Evolutionary conservation across 2,329 filamentous ascomycete species (phyloP), one percentile per base, ranked within the genome.

Genomic region (Thielaviopsis musarum): DNA sequence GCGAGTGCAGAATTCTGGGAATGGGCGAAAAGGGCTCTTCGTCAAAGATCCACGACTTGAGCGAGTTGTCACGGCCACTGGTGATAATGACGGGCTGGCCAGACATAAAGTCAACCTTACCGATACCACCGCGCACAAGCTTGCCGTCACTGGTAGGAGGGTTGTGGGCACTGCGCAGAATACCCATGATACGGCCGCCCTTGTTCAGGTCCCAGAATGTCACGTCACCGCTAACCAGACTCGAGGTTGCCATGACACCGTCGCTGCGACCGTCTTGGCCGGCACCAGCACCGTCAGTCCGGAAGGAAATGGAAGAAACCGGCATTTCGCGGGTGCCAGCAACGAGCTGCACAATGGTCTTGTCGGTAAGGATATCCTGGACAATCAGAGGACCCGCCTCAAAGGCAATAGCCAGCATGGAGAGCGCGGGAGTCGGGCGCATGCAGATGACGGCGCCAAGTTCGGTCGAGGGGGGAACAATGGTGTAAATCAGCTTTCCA

Each of bases 21-120:
- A 91, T 78, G 0, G 91, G 84, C 0, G 88, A 93, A 69, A 95
- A 95, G 0, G 91, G 91, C 0, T 84, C 85, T 69, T 94, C 85
- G 67, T 97, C 91, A 66, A 96, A 95, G 62, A 97, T 93, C 91
- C 91, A 96, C 5, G 90, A 91, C 69, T 91, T 94, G 61, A 98
- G 74, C 10, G 91, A 88, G 71, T 98, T 98, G 70, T 98, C 93
- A 54, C 87, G 77, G 4, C 93, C 94, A 64, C 89, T 93, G 10
- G 90, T 95, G 28, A 97, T 76, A 51, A 98, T 80, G 2, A 97
- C 85, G 5, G 89, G 87, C 69, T 98, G 94, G 0, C 91, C 91
- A 17, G 84, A 75, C 12, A 98, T 76, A 66, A 98, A 98, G 66
- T 96, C 88, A 21, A 95, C 75, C 67, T 87, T 91, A 73, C 84